Conservation (phyloP, 1,284 basidiomycete species). For the Cutaneotrichosporon arboriforme region DNA sequence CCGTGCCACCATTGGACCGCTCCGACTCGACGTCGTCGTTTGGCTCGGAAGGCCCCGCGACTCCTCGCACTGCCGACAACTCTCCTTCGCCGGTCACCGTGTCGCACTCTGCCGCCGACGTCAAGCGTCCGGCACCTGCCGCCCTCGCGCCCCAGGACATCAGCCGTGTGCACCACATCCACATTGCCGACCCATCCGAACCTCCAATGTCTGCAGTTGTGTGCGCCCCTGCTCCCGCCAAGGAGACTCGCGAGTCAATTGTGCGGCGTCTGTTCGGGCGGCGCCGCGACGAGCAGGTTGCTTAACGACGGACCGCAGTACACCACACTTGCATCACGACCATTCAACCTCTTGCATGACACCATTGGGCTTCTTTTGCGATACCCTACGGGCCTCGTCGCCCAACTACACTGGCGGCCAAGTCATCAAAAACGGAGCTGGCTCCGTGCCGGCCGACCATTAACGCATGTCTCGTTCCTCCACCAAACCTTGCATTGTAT, state of each 20-base stretch:
- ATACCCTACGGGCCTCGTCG: too few relatives aligned
- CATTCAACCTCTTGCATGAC: neutral
- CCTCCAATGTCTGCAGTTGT: conserved; percentile 1
- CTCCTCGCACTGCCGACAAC: conserved; percentile 18
- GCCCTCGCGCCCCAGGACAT: neutral
- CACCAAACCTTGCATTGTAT: conserved; percentile 3
- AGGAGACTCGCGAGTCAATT: conserved; percentile 13
- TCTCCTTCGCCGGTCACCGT: neutral
- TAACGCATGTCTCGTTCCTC: neutral
- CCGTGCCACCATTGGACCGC: conserved; percentile 45
- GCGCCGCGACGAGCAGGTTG: conserved; percentile 4
- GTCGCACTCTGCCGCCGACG: neutral
- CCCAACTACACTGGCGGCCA: neutral
- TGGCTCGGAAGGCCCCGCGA: conserved; percentile 40
- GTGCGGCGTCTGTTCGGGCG: conserved; percentile 13
- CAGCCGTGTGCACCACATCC: neutral
- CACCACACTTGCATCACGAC: too few relatives aligned
- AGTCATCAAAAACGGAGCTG: neutral
- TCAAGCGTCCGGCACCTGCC: neutral
- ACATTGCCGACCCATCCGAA: neutral
- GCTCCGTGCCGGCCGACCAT: neutral
- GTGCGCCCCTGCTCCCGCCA: neutral
- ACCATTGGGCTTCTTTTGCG: neutral
- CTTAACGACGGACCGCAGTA: neutral
- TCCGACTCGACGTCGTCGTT: conserved; percentile 46